Evolutionary conservation across 78 protist species (phyloP), one percentile per base, ranked within the genome.

Genomic region (Dictyostelium capitatum): DNA sequence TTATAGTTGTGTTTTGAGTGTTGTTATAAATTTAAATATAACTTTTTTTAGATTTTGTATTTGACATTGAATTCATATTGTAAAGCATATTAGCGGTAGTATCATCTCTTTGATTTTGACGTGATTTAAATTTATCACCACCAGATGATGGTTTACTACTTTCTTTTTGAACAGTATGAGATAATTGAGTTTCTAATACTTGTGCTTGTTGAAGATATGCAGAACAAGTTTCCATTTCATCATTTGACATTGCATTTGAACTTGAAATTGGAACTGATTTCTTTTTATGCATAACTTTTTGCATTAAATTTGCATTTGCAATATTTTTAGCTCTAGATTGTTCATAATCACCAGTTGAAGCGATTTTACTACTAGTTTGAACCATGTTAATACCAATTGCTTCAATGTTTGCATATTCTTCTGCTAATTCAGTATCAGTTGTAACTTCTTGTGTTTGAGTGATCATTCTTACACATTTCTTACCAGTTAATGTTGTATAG

Each of bases 391-490:
- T 19, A 72, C 92, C 89, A 23, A 82, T 10, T 11, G 19, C 93
- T 1, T 93, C 93, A 11, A 87, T 37, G n/a, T 94, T 74, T 62
- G 85, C 94, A 15, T 41, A 32, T 6, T 57, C 67, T 28, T 87
- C 83, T 23, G 96, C 96, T 4, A 79, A 20, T 12, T 85, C 75
- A 25, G 25, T 8, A 17, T 20, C 20, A 12, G 84, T 67, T 4
- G 89, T 84, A 14, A 72, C 53, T 23, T 84, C 92, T 43, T 93
- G 85, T 3, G 85, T 64, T 79, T 79, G 54, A 10, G 95, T 95
- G 82, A 95, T 91, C 15, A 95, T 56, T 32, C 97, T 85, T 7
- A 90, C 59, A 64, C 83, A 84, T 50, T 90, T 91, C 90, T 56
- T 50, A 20, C 97, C 97, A 62, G 73, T 72, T 10, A 80, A 46